Base-by-base conservation (phyloP, 371 early-diverging fungal genomes). In the Encephalitozoon hellem region DNA sequence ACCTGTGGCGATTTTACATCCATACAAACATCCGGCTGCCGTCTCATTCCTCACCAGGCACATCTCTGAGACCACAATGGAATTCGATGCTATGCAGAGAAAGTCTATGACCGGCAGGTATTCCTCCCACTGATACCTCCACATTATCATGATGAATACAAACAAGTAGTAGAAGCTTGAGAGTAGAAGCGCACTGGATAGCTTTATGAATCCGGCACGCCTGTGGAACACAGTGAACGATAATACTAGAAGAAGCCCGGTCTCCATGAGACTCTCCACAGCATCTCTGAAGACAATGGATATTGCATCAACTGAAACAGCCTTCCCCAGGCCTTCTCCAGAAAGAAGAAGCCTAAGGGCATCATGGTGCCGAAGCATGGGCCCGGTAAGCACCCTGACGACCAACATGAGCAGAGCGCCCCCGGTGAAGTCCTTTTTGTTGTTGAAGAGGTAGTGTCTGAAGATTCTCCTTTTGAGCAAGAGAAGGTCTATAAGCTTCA, bases 371-470 rank as follows among this genome's bases (percentile, higher is more conserved):
- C 15, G 25, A 45, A 32, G n/a, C 6, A 72, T 41, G 4, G 63
- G n/a, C 6, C 2, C 28, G 1, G 49, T 47, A 30, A 52, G 28
- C 8, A 43, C 2, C 21, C 6, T 67, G 15, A 47, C 26, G 15
- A 9, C 9, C n/a, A 43, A 43, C 47, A 66, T 53, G 2, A 26
- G 18, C 30, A 52, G 28, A 8, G 23, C 42, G 1, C 32, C 28
- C 4, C n/a, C 52, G 9, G 21, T 34, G 42, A 68, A 8, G 18
- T n/a, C 28, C 12, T 38, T 64, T 23, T 42, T 52, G 43, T 41
- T 67, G 43, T 77, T 77, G 23, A 77, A 70, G 15, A 77, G 39
- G 21, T 59, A 55, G n/a, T 77, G 77, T 26, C 77, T 54, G 18
- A 77, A 72, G n/a, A 72, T 71, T 53, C 43, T 1, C n/a, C 71